A percentile compares a stretch with the other conserved stretches of the same genome.
These are phyloP conservation scores for Discostella stelligeroides DNA, from an alignment of 108 stramenopile species.

Conservation along the genomic window DNA sequence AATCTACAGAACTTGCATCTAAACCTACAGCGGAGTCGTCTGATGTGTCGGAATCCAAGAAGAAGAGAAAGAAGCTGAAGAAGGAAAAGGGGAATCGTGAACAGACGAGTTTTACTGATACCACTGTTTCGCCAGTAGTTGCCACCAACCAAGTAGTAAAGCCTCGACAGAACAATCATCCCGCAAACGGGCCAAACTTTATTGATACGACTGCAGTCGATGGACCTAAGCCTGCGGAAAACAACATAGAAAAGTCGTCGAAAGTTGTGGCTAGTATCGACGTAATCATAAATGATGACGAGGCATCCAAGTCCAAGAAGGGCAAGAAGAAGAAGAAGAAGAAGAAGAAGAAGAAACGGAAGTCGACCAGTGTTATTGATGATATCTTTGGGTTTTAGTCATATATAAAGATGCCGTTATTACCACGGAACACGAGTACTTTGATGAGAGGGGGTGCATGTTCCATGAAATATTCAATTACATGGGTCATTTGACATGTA, in stretches of 20 bases:
- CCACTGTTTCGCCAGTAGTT: too few relatives aligned
- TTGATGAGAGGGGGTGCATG: too few relatives aligned
- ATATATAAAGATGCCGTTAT: too few relatives aligned
- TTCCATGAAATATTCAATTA: not conserved
- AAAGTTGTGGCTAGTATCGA: not conserved
- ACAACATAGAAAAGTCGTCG: not conserved
- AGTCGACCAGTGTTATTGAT: constrained; percentile 36
- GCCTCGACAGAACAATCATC: too few relatives aligned
- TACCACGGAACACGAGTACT: too few relatives aligned
- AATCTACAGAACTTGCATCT: too few relatives aligned
- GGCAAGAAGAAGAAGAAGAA: constrained; percentile 10
- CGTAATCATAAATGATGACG: not conserved
- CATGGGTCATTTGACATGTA: too few relatives aligned
- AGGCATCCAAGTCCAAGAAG: constrained; percentile 1
- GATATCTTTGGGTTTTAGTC: constrained; percentile 36
- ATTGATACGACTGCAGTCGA: not conserved
- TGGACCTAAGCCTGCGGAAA: not conserved
- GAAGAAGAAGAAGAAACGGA: constrained; percentile 22
- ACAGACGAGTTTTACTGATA: not conserved
- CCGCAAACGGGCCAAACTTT: too few relatives aligned
- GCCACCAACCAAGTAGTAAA: too few relatives aligned
- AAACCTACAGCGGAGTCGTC: not conserved
- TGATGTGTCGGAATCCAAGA: not conserved
- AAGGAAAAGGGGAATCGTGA: too few relatives aligned
- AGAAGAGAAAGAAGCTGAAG: constrained; percentile 20